Percentiles rank a stretch among this genome's conserved stretches.
phyloP scores from a whole-genome alignment of 305 asterid species.

The Nicotiana rustica region DNA sequence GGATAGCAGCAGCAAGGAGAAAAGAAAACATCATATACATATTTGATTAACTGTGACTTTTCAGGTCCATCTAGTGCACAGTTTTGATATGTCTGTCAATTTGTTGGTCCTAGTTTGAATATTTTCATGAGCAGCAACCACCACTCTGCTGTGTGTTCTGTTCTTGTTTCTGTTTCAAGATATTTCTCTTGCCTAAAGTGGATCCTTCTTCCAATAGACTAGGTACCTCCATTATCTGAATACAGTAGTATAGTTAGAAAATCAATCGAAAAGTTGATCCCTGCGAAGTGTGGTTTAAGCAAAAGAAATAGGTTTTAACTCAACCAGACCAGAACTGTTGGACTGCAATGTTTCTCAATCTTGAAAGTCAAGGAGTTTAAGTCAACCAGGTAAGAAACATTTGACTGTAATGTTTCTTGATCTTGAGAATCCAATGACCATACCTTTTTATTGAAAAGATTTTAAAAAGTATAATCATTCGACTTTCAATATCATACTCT shows the following conservation, averaged over 20 bases:
- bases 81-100: neutral
- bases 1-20: conserved; percentile 31
- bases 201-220: conserved; percentile 95
- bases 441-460: no score
- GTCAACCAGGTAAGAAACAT: neutral
- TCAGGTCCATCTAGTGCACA: conserved; percentile 18
- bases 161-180: conserved; percentile 84
- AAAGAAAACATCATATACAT: conserved; percentile 40
- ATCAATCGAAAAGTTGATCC: neutral
- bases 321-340: conserved; percentile 5
- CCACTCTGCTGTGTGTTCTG: conserved; percentile 54
- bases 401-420: neutral
- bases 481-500: neutral
- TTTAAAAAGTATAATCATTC: no score
- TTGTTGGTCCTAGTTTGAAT: neutral
- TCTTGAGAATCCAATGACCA: neutral
- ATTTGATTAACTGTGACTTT: neutral
- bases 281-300: neutral
- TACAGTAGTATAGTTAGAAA: conserved; percentile 2
- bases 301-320: neutral
- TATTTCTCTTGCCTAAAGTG: conserved; percentile 71
- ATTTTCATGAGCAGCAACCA: conserved; percentile 73
- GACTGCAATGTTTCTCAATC: conserved; percentile 6
- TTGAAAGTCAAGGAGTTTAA: neutral
- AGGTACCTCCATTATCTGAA: conserved; percentile 97